These are phyloP conservation scores for Thalassiosira sp. DNA, from an alignment of 352 stramenopile species.

Conservation along the genomic window DNA sequence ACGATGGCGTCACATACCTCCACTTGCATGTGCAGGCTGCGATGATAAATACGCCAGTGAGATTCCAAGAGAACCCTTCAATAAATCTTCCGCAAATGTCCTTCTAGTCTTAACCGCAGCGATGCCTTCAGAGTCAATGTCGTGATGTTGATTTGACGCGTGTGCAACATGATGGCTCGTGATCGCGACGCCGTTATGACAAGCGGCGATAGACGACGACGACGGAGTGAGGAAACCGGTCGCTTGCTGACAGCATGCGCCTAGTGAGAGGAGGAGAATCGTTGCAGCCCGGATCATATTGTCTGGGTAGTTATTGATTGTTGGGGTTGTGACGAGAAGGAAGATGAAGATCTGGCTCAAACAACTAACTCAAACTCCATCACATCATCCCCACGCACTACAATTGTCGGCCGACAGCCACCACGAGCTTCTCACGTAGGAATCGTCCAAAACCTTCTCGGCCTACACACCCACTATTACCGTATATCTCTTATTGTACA, in stretches of 20 bases:
- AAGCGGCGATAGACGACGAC: neutral
- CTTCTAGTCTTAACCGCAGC: constrained; percentile 2
- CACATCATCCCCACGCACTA: too few species aligned
- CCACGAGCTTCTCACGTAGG: too few species aligned
- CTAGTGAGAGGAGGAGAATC: constrained; percentile 3
- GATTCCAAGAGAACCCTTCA: constrained; percentile 25
- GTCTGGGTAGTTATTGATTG: too few species aligned
- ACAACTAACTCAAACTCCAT: too few species aligned
- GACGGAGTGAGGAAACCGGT: constrained; percentile 13
- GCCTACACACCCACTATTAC: too few species aligned
- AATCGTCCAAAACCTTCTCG: too few species aligned
- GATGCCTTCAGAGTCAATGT: neutral
- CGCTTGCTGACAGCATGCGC: constrained; percentile 9
- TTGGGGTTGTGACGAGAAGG: too few species aligned
- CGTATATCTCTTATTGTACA: too few species aligned
- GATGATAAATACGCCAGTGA: constrained; percentile 14
- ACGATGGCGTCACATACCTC: too few species aligned
- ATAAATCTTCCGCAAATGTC: constrained; percentile 23
- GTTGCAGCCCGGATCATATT: neutral
- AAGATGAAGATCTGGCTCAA: too few species aligned
- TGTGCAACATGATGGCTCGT: neutral
- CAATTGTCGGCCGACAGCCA: too few species aligned
- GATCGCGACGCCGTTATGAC: neutral
- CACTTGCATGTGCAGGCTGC: constrained; percentile 50
- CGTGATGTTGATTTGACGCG: neutral